Evolutionary conservation across 768 basidiomycete species (phyloP).

Genomic region (Thelephora aurantiotincta): DNA sequence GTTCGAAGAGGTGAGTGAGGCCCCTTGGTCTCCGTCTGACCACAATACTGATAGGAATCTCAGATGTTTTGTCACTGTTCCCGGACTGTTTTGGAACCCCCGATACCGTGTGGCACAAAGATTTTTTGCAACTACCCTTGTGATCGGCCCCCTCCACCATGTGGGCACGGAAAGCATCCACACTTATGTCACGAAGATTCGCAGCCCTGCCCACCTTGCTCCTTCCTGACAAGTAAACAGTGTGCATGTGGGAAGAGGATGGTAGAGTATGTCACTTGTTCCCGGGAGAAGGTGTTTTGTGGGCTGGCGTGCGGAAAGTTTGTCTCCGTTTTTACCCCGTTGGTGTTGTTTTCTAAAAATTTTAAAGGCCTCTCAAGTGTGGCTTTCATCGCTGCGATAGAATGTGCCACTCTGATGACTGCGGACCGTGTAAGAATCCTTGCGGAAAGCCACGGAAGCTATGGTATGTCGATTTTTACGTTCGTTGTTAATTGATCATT

Average conservation of each 20-base stretch:
- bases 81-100: slow-evolving; percentile 77
- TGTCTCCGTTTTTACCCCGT: slow-evolving; percentile 10
- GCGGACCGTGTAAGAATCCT: slow-evolving; percentile 58
- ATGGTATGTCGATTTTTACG: slow-evolving; percentile 37
- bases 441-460: slow-evolving; percentile 83
- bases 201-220: slow-evolving; percentile 72
- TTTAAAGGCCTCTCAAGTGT: slow-evolving; percentile 51
- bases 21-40: not conserved
- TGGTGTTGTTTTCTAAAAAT: not conserved
- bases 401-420: slow-evolving; percentile 70
- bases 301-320: slow-evolving; percentile 70
- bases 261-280: slow-evolving; percentile 72
- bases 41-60: not conserved
- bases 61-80: slow-evolving; percentile 75
- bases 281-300: slow-evolving; percentile 77
- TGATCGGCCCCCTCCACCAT: slow-evolving; percentile 48
- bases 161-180: slow-evolving; percentile 67
- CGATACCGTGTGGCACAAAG: slow-evolving; percentile 73
- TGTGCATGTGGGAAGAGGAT: slow-evolving; percentile 87
- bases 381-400: slow-evolving; percentile 85
- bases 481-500: not conserved
- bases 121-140: slow-evolving; percentile 78
- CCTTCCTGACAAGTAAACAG: slow-evolving; percentile 57
- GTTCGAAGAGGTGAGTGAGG: slow-evolving; percentile 68
- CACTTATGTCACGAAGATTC: slow-evolving; percentile 77